Evolutionary conservation across 495 filamentous ascomycete genomes (phyloP).

Genomic region (Oidiodendron maius): DNA sequence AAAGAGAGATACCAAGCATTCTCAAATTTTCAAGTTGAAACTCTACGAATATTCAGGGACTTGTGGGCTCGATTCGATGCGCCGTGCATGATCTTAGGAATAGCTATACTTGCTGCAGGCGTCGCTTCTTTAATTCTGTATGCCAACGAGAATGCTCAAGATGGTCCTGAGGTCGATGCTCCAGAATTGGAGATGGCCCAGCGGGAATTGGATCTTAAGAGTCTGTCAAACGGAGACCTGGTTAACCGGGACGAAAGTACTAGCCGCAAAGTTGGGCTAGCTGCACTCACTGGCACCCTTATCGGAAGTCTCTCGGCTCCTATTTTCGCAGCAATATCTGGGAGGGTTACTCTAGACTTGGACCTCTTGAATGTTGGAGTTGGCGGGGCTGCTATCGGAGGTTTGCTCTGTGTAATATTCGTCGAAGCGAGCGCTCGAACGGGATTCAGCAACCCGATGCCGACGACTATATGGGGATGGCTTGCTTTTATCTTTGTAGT

Average conservation of each 20-base stretch:
- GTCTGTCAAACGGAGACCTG: constrained; percentile 9
- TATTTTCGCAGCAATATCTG: constrained; percentile 10
- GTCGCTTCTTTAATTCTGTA: constrained; percentile 65
- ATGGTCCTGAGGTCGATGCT: constrained; percentile 15
- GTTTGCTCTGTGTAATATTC: constrained; percentile 54
- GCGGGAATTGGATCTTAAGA: constrained; percentile 17
- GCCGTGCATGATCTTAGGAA: constrained; percentile 73
- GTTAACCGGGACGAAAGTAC: constrained; percentile 15
- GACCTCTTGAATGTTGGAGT: neutral
- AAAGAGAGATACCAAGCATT: constrained; percentile 51
- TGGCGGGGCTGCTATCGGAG: constrained; percentile 47
- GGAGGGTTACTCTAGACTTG: constrained; percentile 23
- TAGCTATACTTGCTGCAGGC: constrained; percentile 60
- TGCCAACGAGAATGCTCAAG: constrained; percentile 34
- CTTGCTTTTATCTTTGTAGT: constrained; percentile 74
- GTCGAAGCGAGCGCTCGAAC: constrained; percentile 45
- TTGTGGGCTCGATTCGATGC: constrained; percentile 92
- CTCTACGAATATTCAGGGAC: constrained; percentile 69
- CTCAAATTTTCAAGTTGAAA: constrained; percentile 69
- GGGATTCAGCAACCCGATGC: constrained; percentile 54
- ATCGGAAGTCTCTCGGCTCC: constrained; percentile 21
- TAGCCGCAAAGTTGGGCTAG: constrained; percentile 22
- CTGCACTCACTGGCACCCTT: constrained; percentile 22
- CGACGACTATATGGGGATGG: constrained; percentile 81
- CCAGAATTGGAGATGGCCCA: constrained; percentile 18